Evolutionary conservation across 2,329 filamentous ascomycete species (phyloP), one percentile per base, ranked within the genome.

Genomic region (Reticulascus tulasneorum): DNA sequence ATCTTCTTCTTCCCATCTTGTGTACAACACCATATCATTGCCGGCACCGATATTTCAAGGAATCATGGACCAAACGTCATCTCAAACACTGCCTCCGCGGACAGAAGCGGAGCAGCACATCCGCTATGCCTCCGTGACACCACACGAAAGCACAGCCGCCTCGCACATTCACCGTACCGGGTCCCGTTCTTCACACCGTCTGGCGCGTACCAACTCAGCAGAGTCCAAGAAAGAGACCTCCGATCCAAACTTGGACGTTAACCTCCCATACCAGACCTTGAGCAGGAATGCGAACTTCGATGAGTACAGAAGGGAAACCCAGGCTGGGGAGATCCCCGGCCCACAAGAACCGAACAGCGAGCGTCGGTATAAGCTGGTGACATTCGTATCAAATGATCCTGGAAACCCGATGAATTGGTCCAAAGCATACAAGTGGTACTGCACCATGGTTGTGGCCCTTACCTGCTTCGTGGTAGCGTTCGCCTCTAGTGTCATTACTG

Each of bases 331-430:
- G 35, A 84, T 87, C 45, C 66, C 77, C 17, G 66, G 63, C 1
- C 64, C 62, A 1, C 29, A 48, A 1, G 29, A 32, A 13, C 28
- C 47, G 6, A 6, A 15, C 18, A 13, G 33, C 15, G 27, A 44
- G 27, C 35, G 47, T 38, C 4, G 38, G 11, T 73, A 74, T 56
- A 64, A 64, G 47, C 77, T 84, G 4, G 75, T 82, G 30, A 67
- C 66, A 0, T 94, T 93, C 53, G 75, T 70, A 5, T 71, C 81
- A 4, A 66, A 79, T 40, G 86, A 93, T 55, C 75, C 77, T 0
- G 84, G 82, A 46, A 91, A 91, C 52, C 86, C 87, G 1, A 91
- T 91, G 70, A 93, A 91, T 59, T 93, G 85, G 85, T 78, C 74
- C 38, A 88, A 87, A 58, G 66, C 63, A 2, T 83, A 68, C 58